Percentiles rank a stretch among this genome's conserved stretches.
phyloP scores from a whole-genome alignment of 306 rosid genomes.

The Prinsepia uniflora region DNA sequence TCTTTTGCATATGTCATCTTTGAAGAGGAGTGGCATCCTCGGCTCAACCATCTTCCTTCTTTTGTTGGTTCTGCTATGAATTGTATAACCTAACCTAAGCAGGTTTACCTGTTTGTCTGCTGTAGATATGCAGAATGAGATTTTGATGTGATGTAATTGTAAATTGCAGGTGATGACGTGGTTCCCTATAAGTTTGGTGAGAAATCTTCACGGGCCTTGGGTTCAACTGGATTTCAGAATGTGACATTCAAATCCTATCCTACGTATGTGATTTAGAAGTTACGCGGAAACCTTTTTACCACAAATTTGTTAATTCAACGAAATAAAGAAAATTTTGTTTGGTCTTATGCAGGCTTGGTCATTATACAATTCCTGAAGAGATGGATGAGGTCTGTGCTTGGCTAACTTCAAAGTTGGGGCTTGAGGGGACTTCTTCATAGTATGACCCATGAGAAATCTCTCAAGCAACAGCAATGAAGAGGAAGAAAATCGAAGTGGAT shows the following conservation, averaged over 20 bases:
- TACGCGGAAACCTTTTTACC: slow-evolving; percentile 7
- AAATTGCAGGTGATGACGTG: slow-evolving; percentile 74
- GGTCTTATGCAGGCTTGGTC: slow-evolving; percentile 72
- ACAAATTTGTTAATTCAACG: neutral
- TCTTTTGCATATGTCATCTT: neutral
- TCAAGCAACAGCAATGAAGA: neutral
- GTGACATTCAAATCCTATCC: slow-evolving; percentile 71
- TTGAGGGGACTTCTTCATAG: slow-evolving; percentile 54
- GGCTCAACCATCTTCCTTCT: neutral
- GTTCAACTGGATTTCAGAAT: slow-evolving; percentile 63
- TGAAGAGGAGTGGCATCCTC: neutral
- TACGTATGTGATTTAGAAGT: slow-evolving; percentile 41
- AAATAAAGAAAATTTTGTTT: neutral
- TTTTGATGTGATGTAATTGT: neutral
- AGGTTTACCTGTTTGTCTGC: neutral
- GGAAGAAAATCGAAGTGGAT: neutral
- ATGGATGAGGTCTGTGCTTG: slow-evolving; percentile 85
- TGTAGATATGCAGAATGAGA: neutral
- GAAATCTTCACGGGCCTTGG: slow-evolving; percentile 57
- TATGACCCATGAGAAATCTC: neutral
- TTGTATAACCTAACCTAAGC: neutral
- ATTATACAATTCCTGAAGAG: slow-evolving; percentile 87
- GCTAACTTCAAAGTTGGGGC: slow-evolving; percentile 72
- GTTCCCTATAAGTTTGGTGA: slow-evolving; percentile 83
- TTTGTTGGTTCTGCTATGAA: neutral